Evolutionary conservation across 768 basidiomycete genomes (phyloP), one percentile per base, ranked within the genome.

Genomic region (Chalciporus piperatus): DNA sequence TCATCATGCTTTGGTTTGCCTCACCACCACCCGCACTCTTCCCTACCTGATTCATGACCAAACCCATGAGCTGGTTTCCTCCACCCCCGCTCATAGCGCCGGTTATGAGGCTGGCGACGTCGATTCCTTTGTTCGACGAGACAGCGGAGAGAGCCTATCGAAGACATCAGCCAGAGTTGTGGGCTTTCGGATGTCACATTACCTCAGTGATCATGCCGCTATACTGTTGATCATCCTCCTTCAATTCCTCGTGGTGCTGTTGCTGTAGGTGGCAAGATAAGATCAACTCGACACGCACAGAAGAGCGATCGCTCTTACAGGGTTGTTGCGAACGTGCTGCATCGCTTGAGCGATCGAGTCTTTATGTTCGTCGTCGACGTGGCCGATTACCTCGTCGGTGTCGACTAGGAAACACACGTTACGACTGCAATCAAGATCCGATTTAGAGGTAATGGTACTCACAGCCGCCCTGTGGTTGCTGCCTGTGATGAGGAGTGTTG

Each of bases 1-100:
- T 90, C 62, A 95, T 83, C 9, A 84, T 85, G 60, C 92, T 89
- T 61, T 95, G 92, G 71, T 89, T 90, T 0, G 58, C 54, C 64
- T 77, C 77, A 11, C 80, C 77, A 4, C 82, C 72, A 4, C 80
- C n/a, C 77, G 8, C 83, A 44, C 91, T 70, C 64, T 89, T 87
- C 14, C 79, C 72, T 0, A 84, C 87, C 59, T 95, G 86, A 0
- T 82, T 81, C 90, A 96, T 92, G 4, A 93, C 92, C 68, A 92
- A 69, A 61, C 87, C 87, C 69, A 96, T 84, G 52, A 95, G 72
- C 67, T 94, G 67, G 35, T 81, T 82, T 47, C 63, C 65, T 79
- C 75, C 45, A 74, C 76, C 41, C 75, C 72, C 23, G 73, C 77
- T 7, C 78, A 69, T 23, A 32, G 65, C 71, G 17, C 67, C 70